Percentiles rank a stretch among this genome's conserved stretches.
Evolutionary conservation across 148 eudicot species (phyloP).

Genomic region (Arctostaphylos glauca): DNA sequence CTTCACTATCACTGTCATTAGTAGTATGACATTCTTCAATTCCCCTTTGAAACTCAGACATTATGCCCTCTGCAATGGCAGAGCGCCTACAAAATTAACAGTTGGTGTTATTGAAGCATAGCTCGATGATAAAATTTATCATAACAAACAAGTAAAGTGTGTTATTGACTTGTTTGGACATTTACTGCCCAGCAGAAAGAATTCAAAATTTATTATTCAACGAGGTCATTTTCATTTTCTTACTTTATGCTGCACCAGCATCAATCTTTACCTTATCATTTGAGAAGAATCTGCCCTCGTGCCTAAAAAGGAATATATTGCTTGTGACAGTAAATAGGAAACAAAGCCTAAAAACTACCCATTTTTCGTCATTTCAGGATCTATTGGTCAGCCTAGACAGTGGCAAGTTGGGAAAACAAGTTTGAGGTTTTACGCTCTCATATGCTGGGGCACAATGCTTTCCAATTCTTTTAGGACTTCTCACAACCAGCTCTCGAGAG

Average conservation of each 20-base stretch:
- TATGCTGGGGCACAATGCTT: not conserved
- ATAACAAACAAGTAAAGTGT: not conserved
- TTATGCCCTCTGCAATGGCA: constrained; percentile 62
- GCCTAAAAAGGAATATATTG: not conserved
- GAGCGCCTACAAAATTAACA: constrained; percentile 52
- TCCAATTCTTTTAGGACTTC: not conserved
- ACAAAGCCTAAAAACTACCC: not conserved
- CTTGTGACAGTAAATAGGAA: not conserved
- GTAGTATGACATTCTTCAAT: constrained; percentile 15
- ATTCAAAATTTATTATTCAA: not conserved
- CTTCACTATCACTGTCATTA: constrained; percentile 54
- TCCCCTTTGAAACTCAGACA: constrained; percentile 62
- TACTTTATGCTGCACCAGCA: not conserved
- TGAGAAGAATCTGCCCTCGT: not conserved
- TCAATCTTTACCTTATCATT: not conserved
- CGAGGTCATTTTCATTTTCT: not conserved
- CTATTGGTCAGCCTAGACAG: not conserved
- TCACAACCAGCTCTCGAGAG: not conserved
- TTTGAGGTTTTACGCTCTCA: not conserved
- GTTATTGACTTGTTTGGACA: not conserved
- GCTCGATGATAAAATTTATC: not conserved
- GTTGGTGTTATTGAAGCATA: not conserved
- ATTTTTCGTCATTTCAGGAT: not conserved
- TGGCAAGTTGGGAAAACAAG: not conserved
- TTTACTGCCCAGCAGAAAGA: not conserved